These are phyloP conservation scores for Mortierella polycephala DNA, from an alignment of 371 early-diverging fungal species.

Conservation along the genomic window DNA sequence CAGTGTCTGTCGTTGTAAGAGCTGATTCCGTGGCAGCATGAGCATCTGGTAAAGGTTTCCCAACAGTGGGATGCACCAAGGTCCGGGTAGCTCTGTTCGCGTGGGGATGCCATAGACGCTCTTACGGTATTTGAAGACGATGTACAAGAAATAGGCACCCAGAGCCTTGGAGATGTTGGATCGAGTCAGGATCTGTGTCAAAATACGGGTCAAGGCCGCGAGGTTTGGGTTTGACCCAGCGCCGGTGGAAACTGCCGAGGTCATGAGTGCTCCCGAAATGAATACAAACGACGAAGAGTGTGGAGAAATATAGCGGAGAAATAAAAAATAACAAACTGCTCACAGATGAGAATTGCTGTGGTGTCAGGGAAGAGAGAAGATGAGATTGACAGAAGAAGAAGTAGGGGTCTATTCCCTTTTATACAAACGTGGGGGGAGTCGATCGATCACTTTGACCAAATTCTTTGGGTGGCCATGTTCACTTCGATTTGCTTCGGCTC, in stretches of 20 bases:
- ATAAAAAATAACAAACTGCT: neutral
- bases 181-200: slow-evolving; percentile 24
- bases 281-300: neutral
- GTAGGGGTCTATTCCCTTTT: neutral
- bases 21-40: slow-evolving; percentile 9
- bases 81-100: slow-evolving; percentile 30
- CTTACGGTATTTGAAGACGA: slow-evolving; percentile 43
- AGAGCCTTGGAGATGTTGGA: slow-evolving; percentile 27
- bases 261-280: slow-evolving; percentile 1
- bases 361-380: neutral
- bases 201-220: slow-evolving; percentile 4
- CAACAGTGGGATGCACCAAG: slow-evolving; percentile 27
- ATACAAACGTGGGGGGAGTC: too few species aligned
- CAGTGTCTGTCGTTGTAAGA: slow-evolving; percentile 14
- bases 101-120: slow-evolving; percentile 22
- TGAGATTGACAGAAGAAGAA: neutral
- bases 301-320: neutral
- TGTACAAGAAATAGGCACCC: slow-evolving; percentile 29
- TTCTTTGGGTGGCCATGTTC: too few species aligned
- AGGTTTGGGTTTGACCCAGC: neutral
- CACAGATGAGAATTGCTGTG: neutral
- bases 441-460: too few species aligned
- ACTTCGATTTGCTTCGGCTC: too few species aligned
- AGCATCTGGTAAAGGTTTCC: slow-evolving; percentile 31
- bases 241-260: neutral